Conservation (phyloP, 2,329 filamentous ascomycete species). For the Metarhizium sp. region DNA sequence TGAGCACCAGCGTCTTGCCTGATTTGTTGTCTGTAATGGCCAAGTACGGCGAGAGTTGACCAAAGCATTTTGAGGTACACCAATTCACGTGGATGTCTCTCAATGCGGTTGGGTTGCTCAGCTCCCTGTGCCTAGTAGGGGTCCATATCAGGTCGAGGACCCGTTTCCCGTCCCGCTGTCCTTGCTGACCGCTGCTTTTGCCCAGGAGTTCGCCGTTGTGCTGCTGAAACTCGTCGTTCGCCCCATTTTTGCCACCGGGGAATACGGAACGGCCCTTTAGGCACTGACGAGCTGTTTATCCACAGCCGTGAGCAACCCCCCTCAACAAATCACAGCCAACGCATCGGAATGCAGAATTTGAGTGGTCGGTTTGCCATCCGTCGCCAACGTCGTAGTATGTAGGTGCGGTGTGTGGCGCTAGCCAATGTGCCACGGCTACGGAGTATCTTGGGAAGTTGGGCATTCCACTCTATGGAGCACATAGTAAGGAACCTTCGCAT, state of each 20-base stretch:
- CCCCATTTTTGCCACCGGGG: background rate
- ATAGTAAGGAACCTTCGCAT: background rate
- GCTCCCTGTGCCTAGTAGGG: background rate
- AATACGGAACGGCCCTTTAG: background rate
- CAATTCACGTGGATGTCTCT: constrained; percentile 3
- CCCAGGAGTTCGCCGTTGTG: background rate
- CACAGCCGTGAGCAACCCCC: background rate
- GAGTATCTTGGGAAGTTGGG: background rate
- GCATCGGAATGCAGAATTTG: background rate
- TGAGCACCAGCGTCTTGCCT: background rate
- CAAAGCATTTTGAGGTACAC: background rate
- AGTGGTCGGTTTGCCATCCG: background rate
- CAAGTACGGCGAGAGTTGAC: background rate
- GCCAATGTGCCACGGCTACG: background rate
- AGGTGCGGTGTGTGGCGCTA: background rate
- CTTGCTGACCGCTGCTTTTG: background rate
- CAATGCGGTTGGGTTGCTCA: constrained; percentile 3
- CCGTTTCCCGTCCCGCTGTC: background rate
- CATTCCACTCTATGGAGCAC: background rate
- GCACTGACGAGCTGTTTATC: background rate
- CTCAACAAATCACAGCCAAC: background rate
- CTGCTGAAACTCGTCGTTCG: background rate
- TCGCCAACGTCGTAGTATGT: background rate
- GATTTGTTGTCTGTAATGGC: constrained; percentile 1
- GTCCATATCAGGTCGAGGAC: background rate